Evolutionary conservation across 129 eudicot species (phyloP).

Genomic region (Heracleum sosnowskyi): DNA sequence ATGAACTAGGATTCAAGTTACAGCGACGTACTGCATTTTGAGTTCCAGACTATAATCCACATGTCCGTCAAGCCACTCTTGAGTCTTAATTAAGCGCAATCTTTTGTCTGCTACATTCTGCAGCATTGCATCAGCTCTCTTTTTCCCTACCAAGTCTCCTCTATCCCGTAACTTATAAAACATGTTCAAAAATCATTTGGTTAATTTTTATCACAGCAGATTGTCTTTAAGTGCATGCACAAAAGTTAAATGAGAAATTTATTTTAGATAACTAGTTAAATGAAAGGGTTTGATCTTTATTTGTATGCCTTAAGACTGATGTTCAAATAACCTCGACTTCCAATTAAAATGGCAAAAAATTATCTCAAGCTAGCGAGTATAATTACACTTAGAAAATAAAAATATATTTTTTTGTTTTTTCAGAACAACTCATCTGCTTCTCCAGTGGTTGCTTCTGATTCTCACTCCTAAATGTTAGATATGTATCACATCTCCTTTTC

Average conservation of each 20-base stretch:
- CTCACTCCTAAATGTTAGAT: background rate
- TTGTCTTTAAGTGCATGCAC: background rate
- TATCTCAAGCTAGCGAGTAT: background rate
- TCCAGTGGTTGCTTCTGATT: background rate
- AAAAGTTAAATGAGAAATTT: background rate
- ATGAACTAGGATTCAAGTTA: too few relatives aligned
- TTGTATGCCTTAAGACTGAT: background rate
- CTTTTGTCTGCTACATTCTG: background rate
- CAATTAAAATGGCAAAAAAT: background rate
- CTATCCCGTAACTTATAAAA: too few relatives aligned
- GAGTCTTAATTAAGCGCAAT: background rate
- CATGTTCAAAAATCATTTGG: too few relatives aligned
- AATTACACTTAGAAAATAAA: background rate
- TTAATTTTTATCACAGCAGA: background rate
- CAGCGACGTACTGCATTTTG: too few relatives aligned
- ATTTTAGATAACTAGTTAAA: too few relatives aligned
- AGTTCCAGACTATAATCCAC: too few relatives aligned
- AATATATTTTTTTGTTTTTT: background rate
- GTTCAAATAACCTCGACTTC: background rate
- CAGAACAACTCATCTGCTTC: background rate
- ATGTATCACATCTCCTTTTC: background rate
- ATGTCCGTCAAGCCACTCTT: too few relatives aligned
- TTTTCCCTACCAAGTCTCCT: background rate
- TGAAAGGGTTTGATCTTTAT: background rate
- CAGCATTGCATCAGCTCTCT: background rate